Percentiles rank a stretch among this genome's conserved stretches.
Conservation (phyloP, 2,329 filamentous ascomycete genomes). For the Aspergillus tubingensis region DNA sequence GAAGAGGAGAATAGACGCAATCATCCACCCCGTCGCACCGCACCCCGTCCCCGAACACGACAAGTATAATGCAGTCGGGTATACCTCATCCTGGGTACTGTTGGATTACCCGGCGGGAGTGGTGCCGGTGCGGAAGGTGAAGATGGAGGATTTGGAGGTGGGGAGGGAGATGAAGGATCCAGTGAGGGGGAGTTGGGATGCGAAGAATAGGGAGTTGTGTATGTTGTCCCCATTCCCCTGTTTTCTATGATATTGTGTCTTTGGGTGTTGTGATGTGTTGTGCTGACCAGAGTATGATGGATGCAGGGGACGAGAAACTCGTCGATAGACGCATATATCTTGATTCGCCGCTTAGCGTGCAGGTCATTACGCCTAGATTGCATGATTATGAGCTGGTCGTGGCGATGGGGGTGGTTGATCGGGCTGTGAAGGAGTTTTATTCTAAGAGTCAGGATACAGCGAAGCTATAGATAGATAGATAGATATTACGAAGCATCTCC, state of each 20-base stretch:
- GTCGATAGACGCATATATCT: conserved; percentile 58
- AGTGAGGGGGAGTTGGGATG: conserved; percentile 59
- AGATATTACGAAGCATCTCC: too few relatives aligned
- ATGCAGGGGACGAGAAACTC: conserved; percentile 47
- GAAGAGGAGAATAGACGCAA: conserved; percentile 54
- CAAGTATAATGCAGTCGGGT: conserved; percentile 63
- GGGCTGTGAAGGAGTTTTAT: conserved; percentile 22
- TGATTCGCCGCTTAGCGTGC: conserved; percentile 56
- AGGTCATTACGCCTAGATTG: conserved; percentile 58
- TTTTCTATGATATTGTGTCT: too few relatives aligned
- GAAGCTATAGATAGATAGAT: conserved; percentile 15
- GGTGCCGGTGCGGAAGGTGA: conserved; percentile 55
- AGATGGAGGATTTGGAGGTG: conserved; percentile 50
- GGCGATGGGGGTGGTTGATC: conserved; percentile 57
- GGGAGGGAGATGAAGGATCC: conserved; percentile 46
- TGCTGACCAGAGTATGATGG: conserved; percentile 7
- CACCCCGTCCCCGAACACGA: conserved; percentile 65
- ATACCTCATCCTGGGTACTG: conserved; percentile 63
- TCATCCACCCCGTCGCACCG: conserved; percentile 65
- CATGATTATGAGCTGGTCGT: conserved; percentile 56
- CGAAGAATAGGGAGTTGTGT: conserved; percentile 61
- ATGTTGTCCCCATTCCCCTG: conserved; percentile 25
- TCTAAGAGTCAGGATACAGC: conserved; percentile 3
- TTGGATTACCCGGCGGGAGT: conserved; percentile 63
- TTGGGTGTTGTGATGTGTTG: not conserved